These are phyloP conservation scores for Lentinula edodes DNA, from an alignment of 768 basidiomycete species.

Conservation along the genomic window DNA sequence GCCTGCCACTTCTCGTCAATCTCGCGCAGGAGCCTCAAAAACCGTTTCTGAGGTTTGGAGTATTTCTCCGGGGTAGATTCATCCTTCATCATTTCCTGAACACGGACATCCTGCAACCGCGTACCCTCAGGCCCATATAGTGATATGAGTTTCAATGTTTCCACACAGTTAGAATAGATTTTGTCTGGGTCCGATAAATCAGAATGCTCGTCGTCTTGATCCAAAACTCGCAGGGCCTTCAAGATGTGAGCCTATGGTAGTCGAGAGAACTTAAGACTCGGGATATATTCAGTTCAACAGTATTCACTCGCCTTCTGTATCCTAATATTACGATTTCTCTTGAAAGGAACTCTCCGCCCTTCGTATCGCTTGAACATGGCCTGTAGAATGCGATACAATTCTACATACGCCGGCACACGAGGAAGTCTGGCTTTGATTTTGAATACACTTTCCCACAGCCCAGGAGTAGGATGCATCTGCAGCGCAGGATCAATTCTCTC, in stretches of 20 bases:
- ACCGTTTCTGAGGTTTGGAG: slow-evolving; percentile 41
- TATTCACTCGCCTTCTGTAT: slow-evolving; percentile 40
- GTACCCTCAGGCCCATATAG: slow-evolving; percentile 54
- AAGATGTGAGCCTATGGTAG: slow-evolving; percentile 46
- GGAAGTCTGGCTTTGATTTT: slow-evolving; percentile 33
- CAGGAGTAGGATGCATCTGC: slow-evolving; percentile 29
- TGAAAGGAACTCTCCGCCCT: slow-evolving; percentile 37
- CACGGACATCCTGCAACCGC: slow-evolving; percentile 41
- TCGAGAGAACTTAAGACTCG: neutral
- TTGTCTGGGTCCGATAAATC: neutral
- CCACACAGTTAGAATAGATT: slow-evolving; percentile 33
- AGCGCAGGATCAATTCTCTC: slow-evolving; percentile 39
- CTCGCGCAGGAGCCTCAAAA: slow-evolving; percentile 42
- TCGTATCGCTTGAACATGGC: slow-evolving; percentile 40
- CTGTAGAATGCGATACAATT: slow-evolving; percentile 50
- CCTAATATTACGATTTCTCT: slow-evolving; percentile 17
- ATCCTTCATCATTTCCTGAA: slow-evolving; percentile 48
- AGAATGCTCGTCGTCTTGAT: slow-evolving; percentile 30
- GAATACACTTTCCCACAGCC: slow-evolving; percentile 39
- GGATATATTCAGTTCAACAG: neutral
- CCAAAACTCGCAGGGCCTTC: slow-evolving; percentile 41
- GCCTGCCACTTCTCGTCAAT: slow-evolving; percentile 42
- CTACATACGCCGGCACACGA: slow-evolving; percentile 34
- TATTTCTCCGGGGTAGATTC: slow-evolving; percentile 31
- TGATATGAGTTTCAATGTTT: slow-evolving; percentile 43